A percentile compares a stretch with the other conserved stretches of the same genome.
Evolutionary conservation across 139 green algal species (phyloP).

Genomic region (Tetratostichococcus sp.): DNA sequence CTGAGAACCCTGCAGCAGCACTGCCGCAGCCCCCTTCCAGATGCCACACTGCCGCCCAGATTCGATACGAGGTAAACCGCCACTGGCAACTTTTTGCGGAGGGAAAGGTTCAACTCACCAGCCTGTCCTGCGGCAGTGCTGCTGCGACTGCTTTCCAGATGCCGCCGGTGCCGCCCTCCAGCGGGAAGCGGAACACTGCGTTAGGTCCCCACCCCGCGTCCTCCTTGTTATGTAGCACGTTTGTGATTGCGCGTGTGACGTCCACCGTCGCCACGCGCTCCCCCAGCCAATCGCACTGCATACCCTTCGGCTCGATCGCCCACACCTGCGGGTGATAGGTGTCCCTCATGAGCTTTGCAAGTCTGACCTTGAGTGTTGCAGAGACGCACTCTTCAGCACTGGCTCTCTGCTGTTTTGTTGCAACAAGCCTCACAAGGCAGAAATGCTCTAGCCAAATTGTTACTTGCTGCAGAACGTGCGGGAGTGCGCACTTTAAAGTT

Average conservation of each 20-base stretch:
- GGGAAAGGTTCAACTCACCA: too few species aligned
- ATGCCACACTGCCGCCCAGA: too few species aligned
- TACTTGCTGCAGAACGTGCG: too few species aligned
- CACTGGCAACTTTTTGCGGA: too few species aligned
- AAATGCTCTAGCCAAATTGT: too few species aligned
- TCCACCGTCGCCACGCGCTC: constrained; percentile 90
- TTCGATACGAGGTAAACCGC: too few species aligned
- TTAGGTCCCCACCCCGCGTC: constrained; percentile 85
- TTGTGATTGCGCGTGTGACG: constrained; percentile 73
- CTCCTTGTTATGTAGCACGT: constrained; percentile 81
- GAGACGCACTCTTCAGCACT: too few species aligned
- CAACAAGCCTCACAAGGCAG: too few species aligned
- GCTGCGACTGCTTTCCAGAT: constrained; percentile 86
- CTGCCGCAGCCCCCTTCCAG: too few species aligned
- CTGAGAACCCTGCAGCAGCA: neutral
- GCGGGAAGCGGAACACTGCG: constrained; percentile 85
- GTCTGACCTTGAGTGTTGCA: too few species aligned
- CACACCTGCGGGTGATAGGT: constrained; percentile 52
- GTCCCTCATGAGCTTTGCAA: too few species aligned
- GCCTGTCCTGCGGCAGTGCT: constrained; percentile 55
- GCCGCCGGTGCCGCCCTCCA: constrained; percentile 73
- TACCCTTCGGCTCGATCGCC: constrained; percentile 71
- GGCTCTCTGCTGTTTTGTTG: too few species aligned
- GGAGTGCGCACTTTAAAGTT: constrained; percentile 91
- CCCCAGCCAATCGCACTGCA: constrained; percentile 91